Evolutionary conservation across 2,329 filamentous ascomycete species (phyloP).

Genomic region (Camptophora hylomeconis): DNA sequence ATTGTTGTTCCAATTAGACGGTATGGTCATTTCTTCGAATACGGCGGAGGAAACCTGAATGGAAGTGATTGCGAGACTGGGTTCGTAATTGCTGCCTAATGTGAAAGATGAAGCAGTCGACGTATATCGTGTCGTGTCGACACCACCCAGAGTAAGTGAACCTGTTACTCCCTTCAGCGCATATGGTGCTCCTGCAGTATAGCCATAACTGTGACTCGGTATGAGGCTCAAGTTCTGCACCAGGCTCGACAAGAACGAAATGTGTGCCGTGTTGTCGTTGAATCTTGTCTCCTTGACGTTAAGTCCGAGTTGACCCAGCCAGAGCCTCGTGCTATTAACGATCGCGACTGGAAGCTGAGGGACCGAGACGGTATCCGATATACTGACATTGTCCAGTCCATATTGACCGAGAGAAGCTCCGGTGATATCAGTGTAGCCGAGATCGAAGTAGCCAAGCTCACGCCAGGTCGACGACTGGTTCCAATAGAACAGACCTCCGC

Average conservation of each 20-base stretch:
- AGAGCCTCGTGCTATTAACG: constrained; percentile 21
- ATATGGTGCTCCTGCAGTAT: constrained; percentile 22
- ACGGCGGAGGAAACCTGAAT: constrained; percentile 17
- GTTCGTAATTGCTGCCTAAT: constrained; percentile 19
- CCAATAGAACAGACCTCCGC: constrained; percentile 21
- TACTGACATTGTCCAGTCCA: constrained; percentile 23
- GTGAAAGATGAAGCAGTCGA: constrained; percentile 20
- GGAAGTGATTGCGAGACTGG: constrained; percentile 21
- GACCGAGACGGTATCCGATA: constrained; percentile 17
- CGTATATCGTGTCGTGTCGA: constrained; percentile 21
- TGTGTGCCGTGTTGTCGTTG: constrained; percentile 12
- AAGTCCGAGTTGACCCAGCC: constrained; percentile 23
- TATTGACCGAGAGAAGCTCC: constrained; percentile 25
- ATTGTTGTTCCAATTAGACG: constrained; percentile 15
- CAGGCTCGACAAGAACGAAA: constrained; percentile 19
- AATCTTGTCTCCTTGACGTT: constrained; percentile 20
- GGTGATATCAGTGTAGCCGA: constrained; percentile 17
- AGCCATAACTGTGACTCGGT: constrained; percentile 22
- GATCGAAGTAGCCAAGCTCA: constrained; percentile 17
- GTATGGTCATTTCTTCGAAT: constrained; percentile 5
- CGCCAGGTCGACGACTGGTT: constrained; percentile 23
- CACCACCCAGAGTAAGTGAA: constrained; percentile 22
- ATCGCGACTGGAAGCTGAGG: constrained; percentile 22
- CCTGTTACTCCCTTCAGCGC: constrained; percentile 20
- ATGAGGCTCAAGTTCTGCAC: constrained; percentile 18